These are phyloP conservation scores for Stemphylium vesicarium DNA, from an alignment of 2,329 filamentous ascomycete genomes.

Conservation along the genomic window DNA sequence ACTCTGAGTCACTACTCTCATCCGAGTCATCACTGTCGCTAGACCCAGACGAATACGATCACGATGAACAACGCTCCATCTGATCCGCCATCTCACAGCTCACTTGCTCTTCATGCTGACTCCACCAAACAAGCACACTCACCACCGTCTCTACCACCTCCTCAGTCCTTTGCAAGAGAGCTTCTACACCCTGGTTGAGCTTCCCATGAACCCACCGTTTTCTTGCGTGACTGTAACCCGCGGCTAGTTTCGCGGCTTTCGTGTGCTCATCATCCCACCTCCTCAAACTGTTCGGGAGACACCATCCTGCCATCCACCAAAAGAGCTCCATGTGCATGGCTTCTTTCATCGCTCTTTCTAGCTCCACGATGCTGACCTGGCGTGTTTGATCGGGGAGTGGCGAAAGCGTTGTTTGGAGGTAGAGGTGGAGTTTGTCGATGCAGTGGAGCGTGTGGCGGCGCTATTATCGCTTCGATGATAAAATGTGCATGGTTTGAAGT, in stretches of 20 bases:
- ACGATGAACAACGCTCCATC: no score
- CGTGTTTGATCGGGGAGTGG: neutral
- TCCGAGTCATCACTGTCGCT: no score
- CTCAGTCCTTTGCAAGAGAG: neutral
- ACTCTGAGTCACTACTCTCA: no score
- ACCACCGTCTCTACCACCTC: neutral
- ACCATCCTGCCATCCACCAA: neutral
- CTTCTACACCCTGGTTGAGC: neutral
- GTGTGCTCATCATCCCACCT: neutral
- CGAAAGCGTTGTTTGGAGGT: neutral
- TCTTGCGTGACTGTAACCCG: neutral
- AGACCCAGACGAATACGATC: no score
- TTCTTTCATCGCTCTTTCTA: neutral
- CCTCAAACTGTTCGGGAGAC: neutral
- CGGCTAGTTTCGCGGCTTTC: neutral
- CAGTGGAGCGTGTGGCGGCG: neutral
- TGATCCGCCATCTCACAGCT: neutral
- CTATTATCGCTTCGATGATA: neutral
- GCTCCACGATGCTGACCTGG: neutral
- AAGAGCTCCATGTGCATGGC: neutral
- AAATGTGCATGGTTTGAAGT: neutral
- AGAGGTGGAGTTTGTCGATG: neutral
- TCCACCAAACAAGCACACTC: neutral
- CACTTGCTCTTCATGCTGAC: neutral
- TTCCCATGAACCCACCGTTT: neutral